Conservation (phyloP, 768 basidiomycete genomes). For the Chalciporus pseudorubinellus region DNA sequence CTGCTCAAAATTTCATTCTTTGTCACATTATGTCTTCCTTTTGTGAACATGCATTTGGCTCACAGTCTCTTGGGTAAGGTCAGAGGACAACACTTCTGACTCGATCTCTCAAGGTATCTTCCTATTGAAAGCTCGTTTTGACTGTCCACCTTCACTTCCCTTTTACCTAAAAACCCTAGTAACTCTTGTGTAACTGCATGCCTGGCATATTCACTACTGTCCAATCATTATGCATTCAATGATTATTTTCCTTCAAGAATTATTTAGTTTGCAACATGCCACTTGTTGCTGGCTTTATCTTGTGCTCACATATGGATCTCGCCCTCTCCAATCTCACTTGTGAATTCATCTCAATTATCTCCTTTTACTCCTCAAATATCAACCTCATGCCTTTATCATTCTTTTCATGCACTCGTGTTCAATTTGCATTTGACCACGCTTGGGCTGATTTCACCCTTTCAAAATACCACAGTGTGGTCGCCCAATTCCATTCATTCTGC, state of each 20-base stretch:
- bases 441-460: constrained; percentile 8
- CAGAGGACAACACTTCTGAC: constrained; percentile 37
- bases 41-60: constrained; percentile 1
- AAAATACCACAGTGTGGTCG: neutral
- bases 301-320: no score
- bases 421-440: neutral
- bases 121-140: constrained; percentile 9
- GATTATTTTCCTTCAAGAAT: no score
- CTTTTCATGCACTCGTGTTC: neutral
- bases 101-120: constrained; percentile 37
- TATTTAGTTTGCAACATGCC: no score
- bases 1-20: constrained; percentile 1
- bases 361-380: neutral
- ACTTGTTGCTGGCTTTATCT: no score
- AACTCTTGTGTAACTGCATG: neutral
- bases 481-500: constrained; percentile 20
- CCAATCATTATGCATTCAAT: no score
- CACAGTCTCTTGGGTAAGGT: constrained; percentile 2
- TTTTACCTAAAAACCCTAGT: neutral
- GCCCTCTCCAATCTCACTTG: no score
- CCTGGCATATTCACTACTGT: neutral
- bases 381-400: neutral
- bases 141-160: constrained; percentile 1
- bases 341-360: neutral
- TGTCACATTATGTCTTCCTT: neutral